These are phyloP conservation scores for Phytopythium chamaehyphon DNA, from an alignment of 352 stramenopile genomes.

Conservation along the genomic window DNA sequence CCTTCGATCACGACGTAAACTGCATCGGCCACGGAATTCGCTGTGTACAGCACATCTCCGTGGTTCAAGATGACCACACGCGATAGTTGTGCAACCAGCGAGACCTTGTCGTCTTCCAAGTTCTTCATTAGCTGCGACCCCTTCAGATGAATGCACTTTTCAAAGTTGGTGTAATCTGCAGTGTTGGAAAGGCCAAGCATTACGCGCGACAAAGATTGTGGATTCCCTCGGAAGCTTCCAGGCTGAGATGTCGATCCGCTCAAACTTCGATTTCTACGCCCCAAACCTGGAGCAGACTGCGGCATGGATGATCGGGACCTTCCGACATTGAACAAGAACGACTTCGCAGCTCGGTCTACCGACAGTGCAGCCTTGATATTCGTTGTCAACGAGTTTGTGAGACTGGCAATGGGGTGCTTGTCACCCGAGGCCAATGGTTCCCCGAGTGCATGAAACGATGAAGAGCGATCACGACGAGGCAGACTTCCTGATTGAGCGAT, in stretches of 20 bases:
- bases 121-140: slow-evolving; percentile 80
- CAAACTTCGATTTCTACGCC: slow-evolving; percentile 40
- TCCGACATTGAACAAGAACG: slow-evolving; percentile 70
- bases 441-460: slow-evolving; percentile 22
- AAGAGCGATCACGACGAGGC: slow-evolving; percentile 42
- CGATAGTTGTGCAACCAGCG: slow-evolving; percentile 65
- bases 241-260: slow-evolving; percentile 17
- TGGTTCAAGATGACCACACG: slow-evolving; percentile 59
- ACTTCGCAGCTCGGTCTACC: slow-evolving; percentile 62
- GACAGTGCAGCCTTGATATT: slow-evolving; percentile 70
- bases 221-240: slow-evolving; percentile 21
- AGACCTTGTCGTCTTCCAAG: slow-evolving; percentile 80
- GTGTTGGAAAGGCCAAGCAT: slow-evolving; percentile 40
- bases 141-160: slow-evolving; percentile 85
- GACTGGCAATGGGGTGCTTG: slow-evolving; percentile 38
- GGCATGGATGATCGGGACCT: slow-evolving; percentile 35
- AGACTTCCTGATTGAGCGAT: slow-evolving; percentile 68
- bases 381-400: slow-evolving; percentile 48
- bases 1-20: slow-evolving; percentile 77
- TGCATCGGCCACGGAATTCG: slow-evolving; percentile 34
- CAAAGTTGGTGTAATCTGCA: slow-evolving; percentile 70
- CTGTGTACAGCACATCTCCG: slow-evolving; percentile 47
- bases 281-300: slow-evolving; percentile 24
- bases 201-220: slow-evolving; percentile 20
- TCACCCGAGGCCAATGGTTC: slow-evolving; percentile 13